Conservation (phyloP, 768 basidiomycete species). For the Leccinum boreale region DNA sequence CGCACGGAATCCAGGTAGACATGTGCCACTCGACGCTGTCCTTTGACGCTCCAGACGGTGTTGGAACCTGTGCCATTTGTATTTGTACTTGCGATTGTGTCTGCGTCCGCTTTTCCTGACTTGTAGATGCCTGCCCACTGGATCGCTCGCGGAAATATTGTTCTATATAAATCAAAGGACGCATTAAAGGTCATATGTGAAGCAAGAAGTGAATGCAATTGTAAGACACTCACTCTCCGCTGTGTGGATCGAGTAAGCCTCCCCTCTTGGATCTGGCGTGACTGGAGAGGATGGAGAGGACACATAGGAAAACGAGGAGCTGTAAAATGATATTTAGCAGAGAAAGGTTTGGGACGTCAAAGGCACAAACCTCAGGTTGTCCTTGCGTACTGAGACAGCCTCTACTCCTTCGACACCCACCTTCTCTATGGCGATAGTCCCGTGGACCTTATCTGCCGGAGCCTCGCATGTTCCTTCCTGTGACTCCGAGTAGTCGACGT, state of each 20-base stretch:
- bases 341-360: neutral
- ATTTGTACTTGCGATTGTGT: neutral
- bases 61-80: neutral
- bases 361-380: neutral
- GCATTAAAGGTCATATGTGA: neutral
- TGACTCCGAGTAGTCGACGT: neutral
- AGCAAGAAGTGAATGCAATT: neutral
- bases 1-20: slow-evolving; percentile 4
- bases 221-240: neutral
- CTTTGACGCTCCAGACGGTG: neutral
- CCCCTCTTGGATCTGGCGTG: neutral
- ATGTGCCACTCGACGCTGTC: neutral
- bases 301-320: neutral
- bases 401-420: neutral
- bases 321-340: neutral
- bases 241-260: neutral
- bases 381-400: neutral
- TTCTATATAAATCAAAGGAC: neutral
- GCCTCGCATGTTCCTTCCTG: neutral
- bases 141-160: neutral
- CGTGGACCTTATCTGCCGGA: neutral
- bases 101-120: neutral
- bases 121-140: neutral
- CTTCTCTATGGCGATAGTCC: neutral
- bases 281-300: neutral